Evolutionary conservation across 495 filamentous ascomycete species (phyloP).

Genomic region (Aspergillus incahuasiensis): DNA sequence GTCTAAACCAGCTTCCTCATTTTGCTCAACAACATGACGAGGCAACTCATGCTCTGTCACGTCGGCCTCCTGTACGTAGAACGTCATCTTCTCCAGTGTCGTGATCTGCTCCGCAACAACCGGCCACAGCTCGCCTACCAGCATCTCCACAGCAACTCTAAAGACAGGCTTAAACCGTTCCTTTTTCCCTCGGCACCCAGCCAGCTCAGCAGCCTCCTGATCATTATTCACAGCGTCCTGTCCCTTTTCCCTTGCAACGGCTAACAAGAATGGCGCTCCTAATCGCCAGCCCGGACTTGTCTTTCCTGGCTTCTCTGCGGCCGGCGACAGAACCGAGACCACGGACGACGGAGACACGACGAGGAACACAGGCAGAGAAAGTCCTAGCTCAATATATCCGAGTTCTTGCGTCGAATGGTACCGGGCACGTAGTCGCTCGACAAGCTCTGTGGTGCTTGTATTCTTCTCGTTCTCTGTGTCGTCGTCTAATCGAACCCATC

Average conservation of each 20-base stretch:
- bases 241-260: background rate
- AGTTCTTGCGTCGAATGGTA: constrained; percentile 4
- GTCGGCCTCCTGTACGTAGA: background rate
- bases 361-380: background rate
- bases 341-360: constrained; percentile 5
- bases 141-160: constrained; percentile 1
- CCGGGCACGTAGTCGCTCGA: constrained; percentile 6
- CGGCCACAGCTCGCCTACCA: constrained; percentile 8
- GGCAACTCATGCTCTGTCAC: background rate
- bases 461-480: background rate
- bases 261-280: background rate
- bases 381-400: background rate
- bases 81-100: background rate
- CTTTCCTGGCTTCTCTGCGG: background rate
- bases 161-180: constrained; percentile 4
- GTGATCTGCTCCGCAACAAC: constrained; percentile 5
- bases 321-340: background rate
- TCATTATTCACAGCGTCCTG: constrained; percentile 2
- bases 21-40: background rate
- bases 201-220: background rate
- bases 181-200: background rate
- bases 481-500: background rate
- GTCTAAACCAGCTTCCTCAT: background rate
- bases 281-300: constrained; percentile 2
- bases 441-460: background rate